Conservation (phyloP, 176 grass and related monocot species). For the Zoysia pacifica region DNA sequence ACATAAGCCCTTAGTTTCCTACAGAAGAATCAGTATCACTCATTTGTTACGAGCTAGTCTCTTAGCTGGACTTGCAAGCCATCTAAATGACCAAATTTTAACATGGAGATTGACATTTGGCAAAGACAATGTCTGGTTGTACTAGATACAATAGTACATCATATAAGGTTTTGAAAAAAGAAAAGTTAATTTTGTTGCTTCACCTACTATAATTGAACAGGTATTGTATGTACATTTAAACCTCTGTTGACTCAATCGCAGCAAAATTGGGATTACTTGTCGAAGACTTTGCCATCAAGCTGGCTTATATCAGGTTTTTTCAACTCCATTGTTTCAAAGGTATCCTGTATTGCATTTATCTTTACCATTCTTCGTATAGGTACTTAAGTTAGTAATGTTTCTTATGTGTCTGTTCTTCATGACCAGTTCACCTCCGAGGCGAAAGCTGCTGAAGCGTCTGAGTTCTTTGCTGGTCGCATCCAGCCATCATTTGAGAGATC, state of each 20-base stretch:
- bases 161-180: background rate
- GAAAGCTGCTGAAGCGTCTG: slow-evolving; percentile 62
- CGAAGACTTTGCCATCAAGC: slow-evolving; percentile 69
- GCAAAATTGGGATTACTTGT: slow-evolving; percentile 77
- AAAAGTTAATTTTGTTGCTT: background rate
- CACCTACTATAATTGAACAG: background rate
- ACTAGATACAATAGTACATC: background rate
- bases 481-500: slow-evolving; percentile 78
- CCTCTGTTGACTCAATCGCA: slow-evolving; percentile 14
- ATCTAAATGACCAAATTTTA: background rate
- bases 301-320: slow-evolving; percentile 64
- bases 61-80: background rate
- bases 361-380: background rate
- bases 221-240: background rate
- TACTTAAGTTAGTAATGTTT: background rate
- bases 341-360: background rate
- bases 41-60: background rate
- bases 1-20: background rate
- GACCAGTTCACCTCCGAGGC: slow-evolving; percentile 65
- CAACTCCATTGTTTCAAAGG: slow-evolving; percentile 49
- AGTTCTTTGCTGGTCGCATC: slow-evolving; percentile 57
- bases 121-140: background rate
- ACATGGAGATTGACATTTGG: background rate
- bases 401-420: background rate
- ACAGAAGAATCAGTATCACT: background rate